phyloP scores from a whole-genome alignment of 768 basidiomycete species.

The Phylloporus scabripes region DNA sequence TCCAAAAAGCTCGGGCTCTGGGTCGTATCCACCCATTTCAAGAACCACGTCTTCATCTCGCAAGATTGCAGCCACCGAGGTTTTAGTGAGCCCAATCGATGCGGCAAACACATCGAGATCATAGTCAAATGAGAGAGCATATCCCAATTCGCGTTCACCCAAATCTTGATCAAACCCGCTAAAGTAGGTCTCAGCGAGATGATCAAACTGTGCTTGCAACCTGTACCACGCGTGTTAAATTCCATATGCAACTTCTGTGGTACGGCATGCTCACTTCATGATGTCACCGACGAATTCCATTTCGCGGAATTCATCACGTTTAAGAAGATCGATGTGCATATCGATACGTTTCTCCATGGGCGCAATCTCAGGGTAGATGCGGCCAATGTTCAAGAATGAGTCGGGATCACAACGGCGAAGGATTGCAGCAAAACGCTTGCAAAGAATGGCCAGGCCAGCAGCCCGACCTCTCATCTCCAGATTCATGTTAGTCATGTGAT shows the following conservation, averaged over 20 bases:
- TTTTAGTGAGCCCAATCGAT: slow-evolving; percentile 85
- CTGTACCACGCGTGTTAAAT: slow-evolving; percentile 37
- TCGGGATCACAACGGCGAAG: slow-evolving; percentile 77
- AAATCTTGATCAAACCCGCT: slow-evolving; percentile 77
- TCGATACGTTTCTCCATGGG: slow-evolving; percentile 91
- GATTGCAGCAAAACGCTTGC: slow-evolving; percentile 85
- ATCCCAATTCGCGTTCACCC: slow-evolving; percentile 84
- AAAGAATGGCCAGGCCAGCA: slow-evolving; percentile 71
- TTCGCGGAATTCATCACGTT: slow-evolving; percentile 88
- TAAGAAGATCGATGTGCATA: slow-evolving; percentile 79
- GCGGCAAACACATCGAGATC: slow-evolving; percentile 94
- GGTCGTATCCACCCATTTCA: slow-evolving; percentile 70
- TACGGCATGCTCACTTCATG: slow-evolving; percentile 60
- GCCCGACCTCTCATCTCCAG: slow-evolving; percentile 78
- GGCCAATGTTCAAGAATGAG: slow-evolving; percentile 80
- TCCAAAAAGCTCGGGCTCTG: slow-evolving; percentile 69
- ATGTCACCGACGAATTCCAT: slow-evolving; percentile 91
- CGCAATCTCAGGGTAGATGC: slow-evolving; percentile 76
- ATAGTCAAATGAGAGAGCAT: slow-evolving; percentile 74
- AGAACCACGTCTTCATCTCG: slow-evolving; percentile 74
- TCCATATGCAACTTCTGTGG: background rate
- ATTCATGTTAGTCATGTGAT: background rate
- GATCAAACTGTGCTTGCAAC: slow-evolving; percentile 90
- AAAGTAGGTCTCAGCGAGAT: slow-evolving; percentile 86
- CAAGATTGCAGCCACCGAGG: slow-evolving; percentile 65